Conservation (phyloP, 176 grass and related monocot genomes). For the Musa schizocarpa region DNA sequence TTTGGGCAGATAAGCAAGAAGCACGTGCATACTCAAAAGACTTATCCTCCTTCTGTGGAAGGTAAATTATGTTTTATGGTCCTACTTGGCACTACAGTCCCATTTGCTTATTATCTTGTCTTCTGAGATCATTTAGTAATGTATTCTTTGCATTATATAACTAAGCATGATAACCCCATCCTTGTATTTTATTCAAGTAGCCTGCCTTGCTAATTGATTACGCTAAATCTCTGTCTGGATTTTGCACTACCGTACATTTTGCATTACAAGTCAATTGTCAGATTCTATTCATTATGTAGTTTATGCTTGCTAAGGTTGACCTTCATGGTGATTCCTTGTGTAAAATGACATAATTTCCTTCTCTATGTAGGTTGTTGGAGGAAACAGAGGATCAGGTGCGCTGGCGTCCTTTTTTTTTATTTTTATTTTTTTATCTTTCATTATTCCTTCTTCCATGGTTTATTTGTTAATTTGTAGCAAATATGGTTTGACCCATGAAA, state of each 20-base stretch:
- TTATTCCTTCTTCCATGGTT: neutral
- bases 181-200: neutral
- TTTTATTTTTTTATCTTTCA: neutral
- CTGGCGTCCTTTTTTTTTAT: neutral
- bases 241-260: neutral
- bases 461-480: neutral
- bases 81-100: neutral
- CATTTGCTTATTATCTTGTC: neutral
- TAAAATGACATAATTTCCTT: conserved; percentile 17
- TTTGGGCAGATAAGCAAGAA: conserved; percentile 69
- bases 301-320: neutral
- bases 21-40: conserved; percentile 80
- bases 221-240: neutral
- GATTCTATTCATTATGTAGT: neutral
- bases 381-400: conserved; percentile 82
- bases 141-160: neutral
- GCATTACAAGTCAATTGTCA: neutral
- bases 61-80: conserved; percentile 31
- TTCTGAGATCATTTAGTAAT: too few relatives aligned
- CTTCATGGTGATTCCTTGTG: too few relatives aligned
- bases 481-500: neutral
- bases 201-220: neutral
- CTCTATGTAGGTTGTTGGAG: conserved; percentile 62
- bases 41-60: conserved; percentile 88
- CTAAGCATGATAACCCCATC: neutral